Evolutionary conservation across 768 basidiomycete genomes (phyloP), one percentile per base, ranked within the genome.

Genomic region (Fomitopsis serialis): DNA sequence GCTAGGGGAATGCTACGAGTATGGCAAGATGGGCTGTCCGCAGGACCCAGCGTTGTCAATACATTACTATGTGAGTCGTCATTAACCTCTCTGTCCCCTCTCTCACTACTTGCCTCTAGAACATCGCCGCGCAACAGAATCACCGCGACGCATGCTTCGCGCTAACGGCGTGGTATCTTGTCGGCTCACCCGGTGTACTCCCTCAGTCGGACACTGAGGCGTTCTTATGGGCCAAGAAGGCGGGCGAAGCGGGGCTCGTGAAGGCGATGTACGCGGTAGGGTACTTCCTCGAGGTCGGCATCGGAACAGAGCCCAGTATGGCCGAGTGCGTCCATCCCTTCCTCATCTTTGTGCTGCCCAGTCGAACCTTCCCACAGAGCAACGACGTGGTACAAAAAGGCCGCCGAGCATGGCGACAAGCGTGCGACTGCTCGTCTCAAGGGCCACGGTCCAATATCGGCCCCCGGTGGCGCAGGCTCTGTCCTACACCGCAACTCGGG

Each of bases 181-280:
- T 98, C 55, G 97, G 97, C 45, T 98, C 95, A 9, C 92, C 95
- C 0, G 96, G 97, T 22, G 93, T 99, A 1, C 80, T 99, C 15
- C 96, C 97, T 0, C 97, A 99, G 66, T 97, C 94, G 0, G 97
- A 99, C 66, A 98, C 96, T 0, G 97, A 99, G 66, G 97, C 97
- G 11, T 98, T 85, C 70, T 74, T 99, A 2, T 99, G 97, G 97
- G 92, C 97, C 5, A 90, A 90, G 71, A 94, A 86, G 63, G 94
- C 97, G 22, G 95, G 94, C 17, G 95, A 98, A 27, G 82, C 79
- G 11, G 96, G 93, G 0, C 78, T 99, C 13, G 80, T 84, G 4
- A 99, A 99, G 68, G 97, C 97, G 11, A 90, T 97, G 84, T 99
- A 99, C 61, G 97, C 95, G 21, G 87, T 95, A 1, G 97, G 97